phyloP scores from a whole-genome alignment of 1,139 yeast species.

The Magnusiomyces tetraspermus region DNA sequence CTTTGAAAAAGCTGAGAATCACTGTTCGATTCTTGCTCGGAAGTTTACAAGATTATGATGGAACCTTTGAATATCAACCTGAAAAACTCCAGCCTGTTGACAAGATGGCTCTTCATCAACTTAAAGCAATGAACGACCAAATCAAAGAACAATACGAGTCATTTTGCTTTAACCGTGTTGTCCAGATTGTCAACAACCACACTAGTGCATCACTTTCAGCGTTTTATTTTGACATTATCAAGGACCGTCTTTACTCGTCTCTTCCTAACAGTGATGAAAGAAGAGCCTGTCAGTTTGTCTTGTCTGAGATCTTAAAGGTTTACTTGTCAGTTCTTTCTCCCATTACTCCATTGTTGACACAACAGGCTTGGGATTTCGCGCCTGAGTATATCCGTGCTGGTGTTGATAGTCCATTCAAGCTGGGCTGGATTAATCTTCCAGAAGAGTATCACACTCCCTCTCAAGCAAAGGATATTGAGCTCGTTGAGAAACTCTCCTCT shows the following conservation, averaged over 20 bases:
- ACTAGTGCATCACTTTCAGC: conserved; percentile 72
- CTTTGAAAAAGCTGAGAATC: conserved; percentile 69
- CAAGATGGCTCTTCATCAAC: conserved; percentile 48
- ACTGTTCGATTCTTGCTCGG: conserved; percentile 78
- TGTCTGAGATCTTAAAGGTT: conserved; percentile 49
- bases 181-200: conserved; percentile 55
- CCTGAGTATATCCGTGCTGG: conserved; percentile 33
- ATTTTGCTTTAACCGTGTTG: conserved; percentile 59
- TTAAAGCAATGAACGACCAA: conserved; percentile 41
- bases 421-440: conserved; percentile 37
- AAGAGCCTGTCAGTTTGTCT: conserved; percentile 60
- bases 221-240: conserved; percentile 74
- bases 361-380: conserved; percentile 72
- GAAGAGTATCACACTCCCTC: conserved; percentile 31
- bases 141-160: conserved; percentile 42
- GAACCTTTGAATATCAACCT: conserved; percentile 1
- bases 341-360: conserved; percentile 70
- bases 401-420: conserved; percentile 45
- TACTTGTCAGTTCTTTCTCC: conserved; percentile 69
- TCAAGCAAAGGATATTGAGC: conserved; percentile 30
- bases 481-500: conserved; percentile 42
- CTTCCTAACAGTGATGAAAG: conserved; percentile 40
- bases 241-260: conserved; percentile 69
- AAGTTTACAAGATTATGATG: conserved; percentile 20
- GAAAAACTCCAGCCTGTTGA: conserved; percentile 39